These are phyloP conservation scores for Candida palmyrensis DNA, from an alignment of 805 yeast species.

Conservation along the genomic window DNA sequence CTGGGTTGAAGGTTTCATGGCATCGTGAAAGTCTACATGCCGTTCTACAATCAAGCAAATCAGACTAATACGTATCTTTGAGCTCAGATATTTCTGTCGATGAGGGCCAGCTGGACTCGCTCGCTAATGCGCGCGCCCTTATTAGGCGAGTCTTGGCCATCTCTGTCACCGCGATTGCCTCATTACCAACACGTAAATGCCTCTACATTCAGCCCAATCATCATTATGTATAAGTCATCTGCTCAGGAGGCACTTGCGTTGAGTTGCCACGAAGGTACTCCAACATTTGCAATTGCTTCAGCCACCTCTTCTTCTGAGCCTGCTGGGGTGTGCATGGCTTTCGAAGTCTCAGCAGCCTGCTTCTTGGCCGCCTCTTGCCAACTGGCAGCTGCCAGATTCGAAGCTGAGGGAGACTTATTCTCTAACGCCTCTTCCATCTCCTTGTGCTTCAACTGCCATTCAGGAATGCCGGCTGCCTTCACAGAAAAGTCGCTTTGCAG, in stretches of 20 bases:
- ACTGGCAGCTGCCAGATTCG: constrained; percentile 8
- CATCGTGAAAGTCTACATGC: too few relatives aligned
- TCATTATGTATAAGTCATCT: neutral
- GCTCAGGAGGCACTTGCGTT: constrained; percentile 11
- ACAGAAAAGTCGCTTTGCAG: too few relatives aligned
- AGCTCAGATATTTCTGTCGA: too few relatives aligned
- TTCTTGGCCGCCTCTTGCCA: neutral
- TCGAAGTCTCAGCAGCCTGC: neutral
- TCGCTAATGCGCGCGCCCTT: too few relatives aligned
- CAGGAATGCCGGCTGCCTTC: constrained; percentile 40
- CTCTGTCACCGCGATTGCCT: too few relatives aligned
- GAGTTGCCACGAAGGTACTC: constrained; percentile 43
- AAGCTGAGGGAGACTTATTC: constrained; percentile 4
- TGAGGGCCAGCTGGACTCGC: too few relatives aligned
- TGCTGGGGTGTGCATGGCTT: constrained; percentile 3
- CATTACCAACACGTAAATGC: neutral
- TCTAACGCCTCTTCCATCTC: constrained; percentile 19
- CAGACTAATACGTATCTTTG: too few relatives aligned
- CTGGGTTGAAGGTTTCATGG: too few relatives aligned
- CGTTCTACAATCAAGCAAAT: too few relatives aligned
- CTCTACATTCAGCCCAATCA: neutral
- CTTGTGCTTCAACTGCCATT: constrained; percentile 40
- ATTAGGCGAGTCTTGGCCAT: too few relatives aligned
- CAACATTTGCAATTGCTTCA: constrained; percentile 29
- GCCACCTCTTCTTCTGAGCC: constrained; percentile 18